Evolutionary conservation across 441 rosid genomes (phyloP), one percentile per base, ranked within the genome.

Genomic region (Eutrema salsugineum): DNA sequence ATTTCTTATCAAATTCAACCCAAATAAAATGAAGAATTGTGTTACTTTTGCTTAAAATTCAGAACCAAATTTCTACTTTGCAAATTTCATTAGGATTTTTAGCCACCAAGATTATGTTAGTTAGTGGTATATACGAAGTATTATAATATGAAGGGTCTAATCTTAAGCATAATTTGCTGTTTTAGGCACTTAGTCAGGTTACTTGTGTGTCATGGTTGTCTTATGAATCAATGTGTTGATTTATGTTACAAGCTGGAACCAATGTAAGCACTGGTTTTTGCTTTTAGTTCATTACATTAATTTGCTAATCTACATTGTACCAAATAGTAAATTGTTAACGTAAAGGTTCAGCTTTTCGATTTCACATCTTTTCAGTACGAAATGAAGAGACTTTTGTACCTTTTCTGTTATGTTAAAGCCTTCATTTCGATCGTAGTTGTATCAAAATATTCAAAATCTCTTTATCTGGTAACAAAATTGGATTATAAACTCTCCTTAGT

Each of bases 401-500:
- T 20, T 28, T 20, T 28, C 8, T 39, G 11, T 42, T 54, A 30
- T 42, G 48, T 47, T 8, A 20, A 53, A 43, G 14, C 57, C 46
- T 62, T 69, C 11, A 9, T 2, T 56, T 6, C 6, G 24, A 2
- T 57, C 20, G 15, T 38, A 5, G 12, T 8, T 50, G 27, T 38
- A 6, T 51, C 22, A 43, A 20, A 10, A 15, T 1, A 6, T 39
- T 39, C 35, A 38, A 9, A 9, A 8, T 38, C 17, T 32, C 14
- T 48, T 63, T 17, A n/a, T 35, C 10, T 50, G 36, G 38, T 50
- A n/a, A 6, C 19, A 58, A 6, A 11, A 20, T 46, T 11, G 8
- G 38, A 24, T 60, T 49, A 70, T 50, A 50, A 30, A 39, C 30
- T 35, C 33, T 46, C 14, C 71, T 73, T 48, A 56, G 35, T 49